Conservation (phyloP, 371 early-diverging fungal species). For the Actinomortierella wolfii region DNA sequence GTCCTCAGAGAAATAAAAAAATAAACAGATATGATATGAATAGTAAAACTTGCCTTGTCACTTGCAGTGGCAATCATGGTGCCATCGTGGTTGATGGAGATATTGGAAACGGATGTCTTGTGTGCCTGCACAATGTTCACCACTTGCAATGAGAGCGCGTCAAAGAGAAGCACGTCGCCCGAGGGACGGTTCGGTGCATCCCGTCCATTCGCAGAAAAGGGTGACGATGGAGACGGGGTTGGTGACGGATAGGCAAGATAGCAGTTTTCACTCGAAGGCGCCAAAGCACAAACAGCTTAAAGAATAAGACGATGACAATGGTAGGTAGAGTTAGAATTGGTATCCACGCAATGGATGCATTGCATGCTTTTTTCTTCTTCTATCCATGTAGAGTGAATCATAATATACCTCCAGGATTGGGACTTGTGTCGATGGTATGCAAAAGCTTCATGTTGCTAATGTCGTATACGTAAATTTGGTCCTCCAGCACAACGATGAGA, state of each 20-base stretch:
- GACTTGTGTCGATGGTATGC: conserved; percentile 93
- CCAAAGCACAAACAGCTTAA: conserved; percentile 88
- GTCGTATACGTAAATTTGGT: conserved; percentile 91
- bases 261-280: conserved; percentile 93
- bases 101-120: conserved; percentile 82
- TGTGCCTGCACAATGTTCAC: conserved; percentile 94
- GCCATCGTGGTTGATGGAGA: conserved; percentile 90
- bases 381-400: conserved; percentile 67
- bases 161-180: conserved; percentile 90
- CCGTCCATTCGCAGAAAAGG: conserved; percentile 46
- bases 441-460: conserved; percentile 95
- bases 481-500: conserved; percentile 91
- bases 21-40: too few relatives aligned
- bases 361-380: too few relatives aligned
- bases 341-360: too few relatives aligned
- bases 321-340: neutral
- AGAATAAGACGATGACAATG: neutral
- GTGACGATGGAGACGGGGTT: conserved; percentile 54
- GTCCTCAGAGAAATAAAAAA: neutral
- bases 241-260: conserved; percentile 91
- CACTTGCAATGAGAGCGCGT: conserved; percentile 82
- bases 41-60: conserved; percentile 75
- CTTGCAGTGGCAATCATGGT: conserved; percentile 93
- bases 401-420: conserved; percentile 80
- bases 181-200: conserved; percentile 48